phyloP scores from a whole-genome alignment of 805 yeast genomes.

The Candida sakaeoensis region DNA sequence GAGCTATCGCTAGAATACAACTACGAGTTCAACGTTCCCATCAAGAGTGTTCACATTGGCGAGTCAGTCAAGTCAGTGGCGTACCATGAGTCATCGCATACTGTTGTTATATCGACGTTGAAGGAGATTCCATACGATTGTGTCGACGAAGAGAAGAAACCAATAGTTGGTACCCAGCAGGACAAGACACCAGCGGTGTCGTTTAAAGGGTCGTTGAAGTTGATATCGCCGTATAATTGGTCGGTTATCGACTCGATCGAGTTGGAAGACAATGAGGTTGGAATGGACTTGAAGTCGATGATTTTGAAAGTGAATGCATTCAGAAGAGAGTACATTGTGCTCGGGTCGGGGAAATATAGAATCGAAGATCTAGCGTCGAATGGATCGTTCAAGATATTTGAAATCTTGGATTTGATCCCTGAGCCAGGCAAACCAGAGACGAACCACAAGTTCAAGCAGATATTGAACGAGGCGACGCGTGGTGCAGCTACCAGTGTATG shows the following conservation, averaged over 20 bases:
- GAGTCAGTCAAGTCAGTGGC: constrained; percentile 63
- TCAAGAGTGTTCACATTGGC: constrained; percentile 47
- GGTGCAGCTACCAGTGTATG: constrained; percentile 81
- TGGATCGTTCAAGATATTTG: constrained; percentile 74
- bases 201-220: constrained; percentile 56
- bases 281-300: constrained; percentile 53
- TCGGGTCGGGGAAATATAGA: constrained; percentile 75
- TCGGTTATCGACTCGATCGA: constrained; percentile 66
- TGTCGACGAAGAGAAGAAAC: constrained; percentile 69
- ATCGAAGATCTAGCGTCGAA: constrained; percentile 78
- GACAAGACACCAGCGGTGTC: constrained; percentile 54
- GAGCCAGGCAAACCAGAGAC: constrained; percentile 86
- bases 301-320: constrained; percentile 44
- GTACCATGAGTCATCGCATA: constrained; percentile 63
- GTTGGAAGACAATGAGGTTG: constrained; percentile 65
- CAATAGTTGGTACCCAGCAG: constrained; percentile 52
- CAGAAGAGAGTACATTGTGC: constrained; percentile 63
- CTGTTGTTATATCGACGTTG: constrained; percentile 60
- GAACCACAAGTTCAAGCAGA: constrained; percentile 68
- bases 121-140: constrained; percentile 58
- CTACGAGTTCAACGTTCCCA: constrained; percentile 61
- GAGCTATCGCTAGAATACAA: constrained; percentile 45
- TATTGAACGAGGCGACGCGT: constrained; percentile 68
- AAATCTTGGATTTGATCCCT: constrained; percentile 79
- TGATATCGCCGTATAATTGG: constrained; percentile 77